Percentiles rank a stretch among this genome's conserved stretches.
Evolutionary conservation across 2,329 filamentous ascomycete genomes (phyloP).

Genomic region (Drechslerella coelobrocha): DNA sequence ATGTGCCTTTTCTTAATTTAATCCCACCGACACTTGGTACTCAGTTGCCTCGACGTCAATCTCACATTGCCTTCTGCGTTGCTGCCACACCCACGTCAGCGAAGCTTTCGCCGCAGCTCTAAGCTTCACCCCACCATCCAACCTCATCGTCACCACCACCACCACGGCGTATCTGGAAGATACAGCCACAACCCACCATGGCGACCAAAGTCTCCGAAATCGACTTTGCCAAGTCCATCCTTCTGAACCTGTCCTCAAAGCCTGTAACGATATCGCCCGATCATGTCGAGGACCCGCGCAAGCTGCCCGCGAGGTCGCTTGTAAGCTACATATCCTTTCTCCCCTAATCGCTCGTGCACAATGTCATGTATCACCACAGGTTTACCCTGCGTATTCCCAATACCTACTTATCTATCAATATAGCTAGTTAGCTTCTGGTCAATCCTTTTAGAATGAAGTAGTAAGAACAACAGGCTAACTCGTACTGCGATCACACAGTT

Average conservation of each 20-base stretch:
- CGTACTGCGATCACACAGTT: constrained; percentile 64
- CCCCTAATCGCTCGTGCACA: constrained; percentile 21
- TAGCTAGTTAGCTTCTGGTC: too few species aligned
- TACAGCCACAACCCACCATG: constrained; percentile 55
- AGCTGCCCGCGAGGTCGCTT: constrained; percentile 75
- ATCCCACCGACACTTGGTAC: neutral
- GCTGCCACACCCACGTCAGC: constrained; percentile 26
- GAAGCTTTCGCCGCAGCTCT: too few species aligned
- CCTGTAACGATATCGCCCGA: constrained; percentile 84
- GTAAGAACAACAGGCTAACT: constrained; percentile 30
- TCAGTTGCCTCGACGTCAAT: too few species aligned
- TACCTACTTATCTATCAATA: too few species aligned
- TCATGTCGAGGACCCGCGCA: constrained; percentile 84
- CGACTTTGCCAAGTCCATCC: constrained; percentile 81
- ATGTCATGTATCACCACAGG: constrained; percentile 11
- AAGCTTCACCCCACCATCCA: constrained; percentile 21
- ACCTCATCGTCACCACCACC: constrained; percentile 7
- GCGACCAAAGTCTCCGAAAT: constrained; percentile 90
- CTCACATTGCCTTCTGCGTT: too few species aligned
- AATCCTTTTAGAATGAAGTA: neutral
- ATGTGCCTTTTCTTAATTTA: too few species aligned
- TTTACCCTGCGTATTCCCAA: too few species aligned
- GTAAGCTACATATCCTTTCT: constrained; percentile 63
- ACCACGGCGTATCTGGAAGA: neutral
- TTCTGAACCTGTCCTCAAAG: constrained; percentile 77